These are phyloP conservation scores for Polyporus tsugae DNA, from an alignment of 1,284 basidiomycete genomes.

Conservation along the genomic window DNA sequence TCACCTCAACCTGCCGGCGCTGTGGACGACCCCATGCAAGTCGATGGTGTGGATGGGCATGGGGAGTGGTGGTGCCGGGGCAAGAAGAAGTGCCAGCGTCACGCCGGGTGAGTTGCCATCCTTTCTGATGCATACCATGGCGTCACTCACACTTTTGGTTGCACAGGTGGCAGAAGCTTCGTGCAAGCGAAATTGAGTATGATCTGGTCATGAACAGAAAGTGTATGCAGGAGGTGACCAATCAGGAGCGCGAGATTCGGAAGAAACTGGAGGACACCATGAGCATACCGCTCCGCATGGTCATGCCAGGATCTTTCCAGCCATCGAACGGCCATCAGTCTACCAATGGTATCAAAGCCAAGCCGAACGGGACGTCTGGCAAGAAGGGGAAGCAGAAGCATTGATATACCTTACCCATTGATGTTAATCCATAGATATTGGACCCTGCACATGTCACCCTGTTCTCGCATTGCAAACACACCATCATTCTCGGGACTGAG, in stretches of 20 bases:
- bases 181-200: conserved; percentile 71
- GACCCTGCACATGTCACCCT: neutral
- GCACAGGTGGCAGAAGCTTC: conserved; percentile 79
- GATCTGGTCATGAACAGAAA: conserved; percentile 77
- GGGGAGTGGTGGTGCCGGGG: conserved; percentile 81
- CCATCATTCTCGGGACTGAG: neutral
- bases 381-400: conserved; percentile 73
- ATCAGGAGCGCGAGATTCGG: conserved; percentile 76
- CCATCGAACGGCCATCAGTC: conserved; percentile 48
- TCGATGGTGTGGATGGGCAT: conserved; percentile 48
- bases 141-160: neutral
- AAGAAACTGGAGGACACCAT: conserved; percentile 75
- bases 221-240: conserved; percentile 66
- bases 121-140: neutral
- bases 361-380: conserved; percentile 49
- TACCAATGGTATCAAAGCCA: conserved; percentile 43
- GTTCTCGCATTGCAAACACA: conserved; percentile 11
- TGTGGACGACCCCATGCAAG: conserved; percentile 49
- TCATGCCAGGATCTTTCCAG: conserved; percentile 45
- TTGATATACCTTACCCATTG: conserved; percentile 19
- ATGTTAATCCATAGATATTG: neutral
- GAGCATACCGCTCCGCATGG: conserved; percentile 54
- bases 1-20: conserved; percentile 40
- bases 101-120: conserved; percentile 62
- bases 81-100: conserved; percentile 78